These are phyloP conservation scores for Fusarium pseudoanthophilum DNA, from an alignment of 2,329 filamentous ascomycete species.

Conservation along the genomic window DNA sequence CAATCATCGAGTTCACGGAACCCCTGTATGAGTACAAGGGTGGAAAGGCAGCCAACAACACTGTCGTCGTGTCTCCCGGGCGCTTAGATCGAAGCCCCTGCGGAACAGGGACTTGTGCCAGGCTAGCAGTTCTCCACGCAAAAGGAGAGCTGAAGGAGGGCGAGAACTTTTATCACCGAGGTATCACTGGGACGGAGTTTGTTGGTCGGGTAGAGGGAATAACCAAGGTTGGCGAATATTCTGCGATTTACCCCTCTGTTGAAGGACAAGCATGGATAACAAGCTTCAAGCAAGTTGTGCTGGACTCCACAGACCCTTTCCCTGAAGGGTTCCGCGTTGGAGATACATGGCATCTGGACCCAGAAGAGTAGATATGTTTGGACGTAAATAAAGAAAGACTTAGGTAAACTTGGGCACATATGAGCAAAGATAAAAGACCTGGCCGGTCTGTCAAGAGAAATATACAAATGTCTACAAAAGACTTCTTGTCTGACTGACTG, in stretches of 20 bases:
- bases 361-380: not conserved
- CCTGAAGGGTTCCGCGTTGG: conserved; percentile 27
- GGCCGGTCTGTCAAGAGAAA: no score
- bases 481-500: rapidly evolving
- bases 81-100: conserved; percentile 30
- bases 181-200: conserved; percentile 28
- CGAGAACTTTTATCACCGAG: conserved; percentile 18
- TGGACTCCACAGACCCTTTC: conserved; percentile 29
- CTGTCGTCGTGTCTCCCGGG: conserved; percentile 27
- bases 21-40: conserved; percentile 2
- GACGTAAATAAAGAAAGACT: not conserved
- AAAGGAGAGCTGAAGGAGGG: conserved; percentile 19
- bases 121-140: conserved; percentile 22
- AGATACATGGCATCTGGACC: conserved; percentile 21
- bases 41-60: conserved; percentile 20
- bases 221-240: conserved; percentile 12
- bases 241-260: conserved; percentile 23
- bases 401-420: no score
- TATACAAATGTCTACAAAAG: not conserved
- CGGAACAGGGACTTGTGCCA: conserved; percentile 31
- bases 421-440: no score
- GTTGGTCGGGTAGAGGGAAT: conserved; percentile 8
- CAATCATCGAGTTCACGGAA: conserved; percentile 31
- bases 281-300: conserved; percentile 27
- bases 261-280: conserved; percentile 28